These are phyloP conservation scores for Purshia tridentata DNA, from an alignment of 306 rosid genomes.

Conservation along the genomic window DNA sequence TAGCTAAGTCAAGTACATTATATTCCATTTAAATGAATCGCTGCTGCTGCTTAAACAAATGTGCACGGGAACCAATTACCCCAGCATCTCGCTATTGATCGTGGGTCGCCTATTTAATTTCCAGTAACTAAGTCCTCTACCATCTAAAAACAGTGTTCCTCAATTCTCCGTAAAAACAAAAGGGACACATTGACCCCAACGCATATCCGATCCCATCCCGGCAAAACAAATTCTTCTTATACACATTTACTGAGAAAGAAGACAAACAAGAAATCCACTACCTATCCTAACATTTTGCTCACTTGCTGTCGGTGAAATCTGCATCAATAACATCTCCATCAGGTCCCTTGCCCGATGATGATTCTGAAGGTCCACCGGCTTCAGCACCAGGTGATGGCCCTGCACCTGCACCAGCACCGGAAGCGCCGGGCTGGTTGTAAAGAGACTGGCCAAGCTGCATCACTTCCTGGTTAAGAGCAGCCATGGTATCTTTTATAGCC, in stretches of 20 bases:
- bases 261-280: neutral
- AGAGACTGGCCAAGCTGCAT: conserved; percentile 91
- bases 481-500: conserved; percentile 77
- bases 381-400: conserved; percentile 56
- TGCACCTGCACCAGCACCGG: conserved; percentile 35
- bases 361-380: conserved; percentile 69
- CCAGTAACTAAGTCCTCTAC: neutral
- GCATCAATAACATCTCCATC: conserved; percentile 92
- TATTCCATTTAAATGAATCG: neutral
- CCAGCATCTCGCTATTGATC: neutral
- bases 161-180: neutral
- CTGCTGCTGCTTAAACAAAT: neutral
- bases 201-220: neutral
- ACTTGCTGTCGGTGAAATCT: conserved; percentile 75
- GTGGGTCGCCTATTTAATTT: neutral
- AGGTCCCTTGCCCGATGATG: conserved; percentile 62
- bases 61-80: neutral
- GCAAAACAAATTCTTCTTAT: neutral
- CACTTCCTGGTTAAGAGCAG: conserved; percentile 92
- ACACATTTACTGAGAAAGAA: neutral
- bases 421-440: conserved; percentile 83
- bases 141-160: neutral
- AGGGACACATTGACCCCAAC: neutral
- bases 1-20: neutral
- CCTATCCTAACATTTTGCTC: conserved; percentile 20